phyloP scores from a whole-genome alignment of 2,329 filamentous ascomycete species.

The Drechslera avenae region DNA sequence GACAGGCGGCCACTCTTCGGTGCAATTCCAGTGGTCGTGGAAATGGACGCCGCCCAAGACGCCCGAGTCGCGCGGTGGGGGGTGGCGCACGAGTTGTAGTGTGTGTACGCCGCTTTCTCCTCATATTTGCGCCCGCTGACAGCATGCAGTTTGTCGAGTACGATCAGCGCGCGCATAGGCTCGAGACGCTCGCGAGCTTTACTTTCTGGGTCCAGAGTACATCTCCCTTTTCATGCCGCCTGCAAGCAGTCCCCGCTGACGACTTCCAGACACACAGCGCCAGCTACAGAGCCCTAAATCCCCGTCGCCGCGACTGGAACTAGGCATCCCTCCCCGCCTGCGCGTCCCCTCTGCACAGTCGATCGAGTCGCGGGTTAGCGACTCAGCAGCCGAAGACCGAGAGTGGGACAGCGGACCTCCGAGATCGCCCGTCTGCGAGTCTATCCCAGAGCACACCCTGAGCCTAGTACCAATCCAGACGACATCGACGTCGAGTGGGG shows the following conservation, averaged over 20 bases:
- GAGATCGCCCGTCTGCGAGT: slow-evolving; percentile 54
- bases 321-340: slow-evolving; percentile 74
- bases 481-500: slow-evolving; percentile 44
- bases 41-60: slow-evolving; percentile 91
- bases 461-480: slow-evolving; percentile 50
- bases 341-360: slow-evolving; percentile 87
- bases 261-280: slow-evolving; percentile 42
- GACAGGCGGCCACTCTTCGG: slow-evolving; percentile 80
- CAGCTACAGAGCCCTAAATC: slow-evolving; percentile 48
- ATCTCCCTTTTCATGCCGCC: slow-evolving; percentile 23
- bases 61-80: slow-evolving; percentile 80
- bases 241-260: slow-evolving; percentile 18
- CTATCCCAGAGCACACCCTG: slow-evolving; percentile 55
- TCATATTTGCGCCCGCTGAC: slow-evolving; percentile 21
- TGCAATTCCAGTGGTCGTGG: slow-evolving; percentile 95
- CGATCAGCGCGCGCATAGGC: slow-evolving; percentile 85
- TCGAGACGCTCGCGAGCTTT: slow-evolving; percentile 89
- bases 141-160: slow-evolving; percentile 87
- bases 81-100: slow-evolving; percentile 95
- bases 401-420: slow-evolving; percentile 51
- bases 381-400: slow-evolving; percentile 62
- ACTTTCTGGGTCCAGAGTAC: slow-evolving; percentile 91
- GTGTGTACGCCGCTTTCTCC: slow-evolving; percentile 54
- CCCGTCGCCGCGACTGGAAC: slow-evolving; percentile 73
- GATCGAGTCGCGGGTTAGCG: slow-evolving; percentile 79